Percentiles rank a stretch among this genome's conserved stretches.
Evolutionary conservation across 306 rosid genomes (phyloP).

Genomic region (Astragalus glycyphyllos): DNA sequence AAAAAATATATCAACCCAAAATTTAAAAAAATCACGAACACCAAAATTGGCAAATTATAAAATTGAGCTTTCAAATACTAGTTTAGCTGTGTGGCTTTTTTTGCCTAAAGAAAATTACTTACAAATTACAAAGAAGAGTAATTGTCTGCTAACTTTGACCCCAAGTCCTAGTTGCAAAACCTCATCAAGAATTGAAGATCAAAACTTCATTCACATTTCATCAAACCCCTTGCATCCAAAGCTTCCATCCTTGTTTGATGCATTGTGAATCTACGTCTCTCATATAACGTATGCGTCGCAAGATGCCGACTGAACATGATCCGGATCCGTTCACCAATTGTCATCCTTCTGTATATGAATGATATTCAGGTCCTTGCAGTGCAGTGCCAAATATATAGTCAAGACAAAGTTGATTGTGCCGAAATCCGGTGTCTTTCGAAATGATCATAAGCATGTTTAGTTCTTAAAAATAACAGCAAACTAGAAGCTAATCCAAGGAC

Average conservation of each 20-base stretch:
- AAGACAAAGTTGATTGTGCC: conserved; percentile 48
- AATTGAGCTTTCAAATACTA: no score
- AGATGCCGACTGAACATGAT: no score
- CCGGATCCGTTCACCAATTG: no score
- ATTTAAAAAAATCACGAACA: no score
- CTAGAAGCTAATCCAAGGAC: conserved; percentile 73
- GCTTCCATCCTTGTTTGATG: conserved; percentile 19
- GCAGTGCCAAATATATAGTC: conserved; percentile 10
- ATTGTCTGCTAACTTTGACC: conserved; percentile 3
- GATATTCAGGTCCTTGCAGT: neutral
- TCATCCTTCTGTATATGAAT: neutral
- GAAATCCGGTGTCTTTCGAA: conserved; percentile 70
- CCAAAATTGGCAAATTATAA: no score
- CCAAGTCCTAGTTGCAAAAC: conserved; percentile 5
- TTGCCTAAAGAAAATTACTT: no score
- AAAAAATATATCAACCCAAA: no score
- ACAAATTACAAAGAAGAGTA: neutral
- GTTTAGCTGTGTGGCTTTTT: no score
- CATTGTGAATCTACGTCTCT: no score
- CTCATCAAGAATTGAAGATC: conserved; percentile 14
- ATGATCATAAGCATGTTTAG: conserved; percentile 76
- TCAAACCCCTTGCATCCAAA: conserved; percentile 29
- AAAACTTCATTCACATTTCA: conserved; percentile 11
- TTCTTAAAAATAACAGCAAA: conserved; percentile 74
- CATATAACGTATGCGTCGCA: no score